Base-by-base conservation (phyloP, 371 early-diverging fungal species). In the Mortierella sp. region DNA sequence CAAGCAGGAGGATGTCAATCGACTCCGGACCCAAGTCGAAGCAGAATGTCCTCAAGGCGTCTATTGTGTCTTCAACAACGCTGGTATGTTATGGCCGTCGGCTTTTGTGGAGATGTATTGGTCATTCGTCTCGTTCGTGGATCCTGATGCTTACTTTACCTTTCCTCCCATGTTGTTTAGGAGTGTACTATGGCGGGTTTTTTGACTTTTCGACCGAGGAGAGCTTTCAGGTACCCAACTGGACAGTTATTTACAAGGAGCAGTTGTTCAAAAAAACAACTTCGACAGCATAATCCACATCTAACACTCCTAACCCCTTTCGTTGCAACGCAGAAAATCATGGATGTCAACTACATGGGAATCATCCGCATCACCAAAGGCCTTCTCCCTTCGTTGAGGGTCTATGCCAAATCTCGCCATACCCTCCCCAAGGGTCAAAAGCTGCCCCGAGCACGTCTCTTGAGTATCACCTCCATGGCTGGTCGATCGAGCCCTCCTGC, bases 271-370 rank as follows among this genome's bases (percentile, higher is more conserved):
- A n/a, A n/a, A n/a, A n/a, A n/a, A n/a, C n/a, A 61, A 43, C n/a
- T 19, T 11, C 5, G 11, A 31, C 53, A 6, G n/a, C n/a, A n/a
- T n/a, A n/a, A n/a, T n/a, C n/a, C n/a, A n/a, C n/a, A n/a, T n/a
- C n/a, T n/a, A n/a, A n/a, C n/a, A n/a, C n/a, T n/a, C n/a, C n/a
- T n/a, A n/a, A n/a, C n/a, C n/a, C n/a, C n/a, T n/a, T n/a, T n/a
- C n/a, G n/a, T n/a, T n/a, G n/a, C n/a, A n/a, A n/a, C n/a, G n/a
- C n/a, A n/a, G n/a, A n/a, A n/a, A n/a, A n/a, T n/a, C n/a, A 86
- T 86, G 86, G 83, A 85, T 65, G 75, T 85, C 72, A 86, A 86
- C 79, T 86, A 77, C 71, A 85, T 81, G 77, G 86, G 86, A 2
- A 74, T 82, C 37, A 74, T 86, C 64, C 81, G 79, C 41, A 85